Base-by-base conservation (phyloP, 495 filamentous ascomycete species). In the Talaromyces stipitatus region DNA sequence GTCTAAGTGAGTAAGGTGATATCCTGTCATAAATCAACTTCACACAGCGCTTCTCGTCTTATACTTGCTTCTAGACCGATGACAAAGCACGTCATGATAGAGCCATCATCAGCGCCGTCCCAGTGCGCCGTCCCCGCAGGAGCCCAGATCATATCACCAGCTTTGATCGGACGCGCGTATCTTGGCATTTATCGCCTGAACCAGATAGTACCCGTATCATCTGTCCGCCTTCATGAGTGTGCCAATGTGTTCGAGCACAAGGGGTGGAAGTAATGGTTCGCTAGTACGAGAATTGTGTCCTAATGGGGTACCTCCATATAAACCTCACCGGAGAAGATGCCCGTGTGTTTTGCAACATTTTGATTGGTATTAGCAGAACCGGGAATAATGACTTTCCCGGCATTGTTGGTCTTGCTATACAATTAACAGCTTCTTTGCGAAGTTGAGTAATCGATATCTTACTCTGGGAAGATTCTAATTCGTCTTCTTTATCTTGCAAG, bases 231-330 rank as follows among this genome's bases (percentile, higher is more conserved):
- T 65, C 63, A 41, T 67, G 65, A 5, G 58, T 65, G 30, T 67
- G 61, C 65, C 65, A 67, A 26, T 65, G 50, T 14, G 61, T 67
- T 1, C 61, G 63, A 2, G 65, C 61, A 45, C 63, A 65, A 5
- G 63, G 63, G 11, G 61, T 61, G 30, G 65, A 65, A 4, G 61
- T 68, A n/a, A 64, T 59, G n/a, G 30, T 62, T 61, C 11, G 59
- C 58, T 3, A 62, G 41, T 2, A 52, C 53, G 32, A 58, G 45
- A 4, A 54, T 33, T 12, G 22, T 4, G 18, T 62, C 61, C 14
- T 27, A 45, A 23, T 56, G 50, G 41, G 62, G 58, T 7, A 27
- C 55, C 23, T 63, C 63, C 16, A 67, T 50, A 20, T 36, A 65
- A 11, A 67, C 62, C 22, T 62, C 56, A 52, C 65, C 62, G 11